Evolutionary conservation across 495 filamentous ascomycete species (phyloP), one percentile per base, ranked within the genome.

Genomic region (Antarctomyces pellizariae): DNA sequence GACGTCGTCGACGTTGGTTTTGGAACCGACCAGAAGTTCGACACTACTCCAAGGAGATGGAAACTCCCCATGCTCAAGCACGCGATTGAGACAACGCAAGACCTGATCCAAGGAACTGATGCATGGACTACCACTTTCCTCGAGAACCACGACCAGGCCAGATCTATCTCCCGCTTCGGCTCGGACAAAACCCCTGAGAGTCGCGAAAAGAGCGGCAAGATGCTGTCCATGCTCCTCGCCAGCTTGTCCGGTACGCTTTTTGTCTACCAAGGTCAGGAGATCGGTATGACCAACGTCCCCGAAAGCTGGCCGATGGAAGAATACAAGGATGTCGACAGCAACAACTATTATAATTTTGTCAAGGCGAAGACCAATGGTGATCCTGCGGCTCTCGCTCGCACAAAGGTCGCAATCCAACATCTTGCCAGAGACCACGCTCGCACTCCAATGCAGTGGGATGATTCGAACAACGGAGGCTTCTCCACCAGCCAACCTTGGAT

Each of bases 251-350:
- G 75, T 1, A 77, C 74, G 0, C 52, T 73, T 1, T 82, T 74
- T 40, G 39, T 79, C 3, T 79, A 75, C 34, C 72, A 82, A 36
- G 75, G 75, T 5, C 70, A 83, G 37, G 75, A 83, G 35, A 46
- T 82, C 9, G 75, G 71, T 1, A 77, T 78, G 66, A 54, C 58
- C 17, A 79, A 82, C 39, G 58, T 74, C 13, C 71, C 75, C 0
- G 33, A 39, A 2, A 36, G 50, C 10, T 79, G 73, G 74, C 49
- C 43, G 0, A 67, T 75, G 13, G 59, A 64, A 8, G 62, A 75
- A 29, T 79, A 72, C 45, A 65, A 69, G 35, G 75, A 82, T 36
- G 57, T 78, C 27, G 75, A 76, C 36, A 64, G 62, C 16, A 41
- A 67, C 3, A 73, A 69, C 35, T 70, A 70, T 28, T 74, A 65